phyloP scores from a whole-genome alignment of 495 filamentous ascomycete genomes.

The Evernia prunastri region DNA sequence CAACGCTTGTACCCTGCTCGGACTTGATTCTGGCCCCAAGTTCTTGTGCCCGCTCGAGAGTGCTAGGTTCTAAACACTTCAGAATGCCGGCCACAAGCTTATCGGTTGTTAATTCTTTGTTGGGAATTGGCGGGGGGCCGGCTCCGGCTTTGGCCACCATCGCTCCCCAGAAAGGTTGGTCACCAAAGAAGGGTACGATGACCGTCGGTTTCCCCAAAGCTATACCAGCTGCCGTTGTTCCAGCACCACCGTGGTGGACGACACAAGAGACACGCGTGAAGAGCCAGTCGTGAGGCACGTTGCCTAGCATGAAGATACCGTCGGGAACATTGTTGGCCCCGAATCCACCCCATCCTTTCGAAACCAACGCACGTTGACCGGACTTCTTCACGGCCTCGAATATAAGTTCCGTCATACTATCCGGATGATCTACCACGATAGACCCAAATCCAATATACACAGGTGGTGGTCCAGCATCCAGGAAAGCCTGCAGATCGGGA shows the following conservation, averaged over 20 bases:
- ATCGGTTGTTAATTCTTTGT: slow-evolving; percentile 57
- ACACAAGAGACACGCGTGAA: slow-evolving; percentile 70
- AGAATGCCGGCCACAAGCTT: slow-evolving; percentile 57
- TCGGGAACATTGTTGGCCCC: slow-evolving; percentile 59
- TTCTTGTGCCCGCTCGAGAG: slow-evolving; percentile 47
- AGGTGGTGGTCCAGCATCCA: slow-evolving; percentile 59
- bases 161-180: slow-evolving; percentile 77
- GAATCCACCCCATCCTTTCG: slow-evolving; percentile 74
- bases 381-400: slow-evolving; percentile 60
- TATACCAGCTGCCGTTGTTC: slow-evolving; percentile 72
- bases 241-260: slow-evolving; percentile 77
- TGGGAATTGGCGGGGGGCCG: slow-evolving; percentile 64
- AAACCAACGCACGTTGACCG: slow-evolving; percentile 68
- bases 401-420: slow-evolving; percentile 57
- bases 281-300: slow-evolving; percentile 77
- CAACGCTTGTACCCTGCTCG: slow-evolving; percentile 58
- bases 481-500: slow-evolving; percentile 54
- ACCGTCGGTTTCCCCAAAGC: slow-evolving; percentile 62
- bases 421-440: slow-evolving; percentile 71
- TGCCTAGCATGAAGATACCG: slow-evolving; percentile 69
- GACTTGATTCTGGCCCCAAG: slow-evolving; percentile 54
- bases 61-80: slow-evolving; percentile 51
- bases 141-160: slow-evolving; percentile 71
- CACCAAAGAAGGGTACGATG: slow-evolving; percentile 79
- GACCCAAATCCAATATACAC: slow-evolving; percentile 80